These are phyloP conservation scores for Ophiostoma fasciatum DNA, from an alignment of 2,329 filamentous ascomycete species.

Conservation along the genomic window DNA sequence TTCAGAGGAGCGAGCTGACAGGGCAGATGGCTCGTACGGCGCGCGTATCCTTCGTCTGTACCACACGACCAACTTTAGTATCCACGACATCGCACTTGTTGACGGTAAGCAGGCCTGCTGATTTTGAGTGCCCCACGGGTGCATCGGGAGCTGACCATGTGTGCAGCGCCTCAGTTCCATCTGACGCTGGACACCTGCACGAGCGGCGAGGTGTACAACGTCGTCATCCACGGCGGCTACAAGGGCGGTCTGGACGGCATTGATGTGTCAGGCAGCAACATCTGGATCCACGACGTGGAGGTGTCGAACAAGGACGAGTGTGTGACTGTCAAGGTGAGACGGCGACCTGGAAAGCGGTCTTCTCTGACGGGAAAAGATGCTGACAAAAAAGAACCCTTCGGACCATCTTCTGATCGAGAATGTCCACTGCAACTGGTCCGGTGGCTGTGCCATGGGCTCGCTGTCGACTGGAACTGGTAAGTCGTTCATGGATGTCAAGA, in stretches of 20 bases:
- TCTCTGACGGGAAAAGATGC: too few species aligned
- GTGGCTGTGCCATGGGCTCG: constrained; percentile 39
- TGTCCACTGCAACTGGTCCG: constrained; percentile 48
- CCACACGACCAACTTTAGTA: constrained; percentile 28
- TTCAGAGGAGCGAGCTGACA: background rate
- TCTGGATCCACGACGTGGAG: constrained; percentile 44
- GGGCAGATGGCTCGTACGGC: constrained; percentile 16
- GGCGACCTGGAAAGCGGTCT: too few species aligned
- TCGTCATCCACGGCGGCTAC: constrained; percentile 35
- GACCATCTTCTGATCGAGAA: constrained; percentile 42
- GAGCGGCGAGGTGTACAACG: constrained; percentile 38
- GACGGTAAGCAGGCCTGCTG: too few species aligned
- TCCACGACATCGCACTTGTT: constrained; percentile 33
- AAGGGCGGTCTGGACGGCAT: constrained; percentile 40
- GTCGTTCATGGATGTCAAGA: background rate
- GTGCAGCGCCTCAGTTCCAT: constrained; percentile 14
- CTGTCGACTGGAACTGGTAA: too few species aligned
- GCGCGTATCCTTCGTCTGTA: constrained; percentile 30
- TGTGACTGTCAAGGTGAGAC: constrained; percentile 17
- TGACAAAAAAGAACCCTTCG: constrained; percentile 31
- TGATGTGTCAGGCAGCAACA: constrained; percentile 37
- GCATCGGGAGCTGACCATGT: too few species aligned
- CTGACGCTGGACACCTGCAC: constrained; percentile 19
- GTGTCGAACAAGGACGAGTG: constrained; percentile 49
- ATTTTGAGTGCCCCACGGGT: too few species aligned